These are phyloP conservation scores for Calophaca sinica DNA, from an alignment of 306 rosid species.

Conservation along the genomic window DNA sequence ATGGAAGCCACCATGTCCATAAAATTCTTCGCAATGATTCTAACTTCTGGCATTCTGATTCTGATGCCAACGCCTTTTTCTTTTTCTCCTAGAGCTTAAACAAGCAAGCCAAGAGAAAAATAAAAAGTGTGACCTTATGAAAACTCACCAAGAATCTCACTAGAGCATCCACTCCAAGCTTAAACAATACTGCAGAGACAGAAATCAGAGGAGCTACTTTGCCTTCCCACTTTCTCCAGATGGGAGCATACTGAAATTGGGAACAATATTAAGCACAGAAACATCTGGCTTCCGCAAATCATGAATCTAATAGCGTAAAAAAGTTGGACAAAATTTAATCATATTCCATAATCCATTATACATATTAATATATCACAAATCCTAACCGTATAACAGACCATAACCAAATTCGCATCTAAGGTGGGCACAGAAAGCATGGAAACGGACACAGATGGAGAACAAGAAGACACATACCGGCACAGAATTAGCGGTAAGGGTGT, in stretches of 20 bases:
- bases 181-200: not conserved
- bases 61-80: constrained; percentile 26
- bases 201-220: not conserved
- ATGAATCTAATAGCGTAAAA: not conserved
- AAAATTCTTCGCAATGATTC: constrained; percentile 90
- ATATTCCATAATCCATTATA: too few species aligned
- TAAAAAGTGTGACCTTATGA: too few species aligned
- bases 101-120: not conserved
- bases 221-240: not conserved
- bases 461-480: constrained; percentile 54
- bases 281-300: too few species aligned
- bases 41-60: constrained; percentile 91
- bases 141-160: not conserved
- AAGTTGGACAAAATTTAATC: not conserved
- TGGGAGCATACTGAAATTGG: not conserved
- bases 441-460: not conserved
- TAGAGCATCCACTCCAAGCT: not conserved
- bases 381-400: constrained; percentile 8
- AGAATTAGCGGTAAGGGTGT: constrained; percentile 66
- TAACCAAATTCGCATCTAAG: not conserved
- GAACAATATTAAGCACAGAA: not conserved
- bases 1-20: constrained; percentile 99
- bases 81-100: too few species aligned
- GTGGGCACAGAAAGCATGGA: not conserved
- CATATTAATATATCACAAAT: not conserved